phyloP scores from a whole-genome alignment of 2,329 filamentous ascomycete species.

The Neonectria coccinea region DNA sequence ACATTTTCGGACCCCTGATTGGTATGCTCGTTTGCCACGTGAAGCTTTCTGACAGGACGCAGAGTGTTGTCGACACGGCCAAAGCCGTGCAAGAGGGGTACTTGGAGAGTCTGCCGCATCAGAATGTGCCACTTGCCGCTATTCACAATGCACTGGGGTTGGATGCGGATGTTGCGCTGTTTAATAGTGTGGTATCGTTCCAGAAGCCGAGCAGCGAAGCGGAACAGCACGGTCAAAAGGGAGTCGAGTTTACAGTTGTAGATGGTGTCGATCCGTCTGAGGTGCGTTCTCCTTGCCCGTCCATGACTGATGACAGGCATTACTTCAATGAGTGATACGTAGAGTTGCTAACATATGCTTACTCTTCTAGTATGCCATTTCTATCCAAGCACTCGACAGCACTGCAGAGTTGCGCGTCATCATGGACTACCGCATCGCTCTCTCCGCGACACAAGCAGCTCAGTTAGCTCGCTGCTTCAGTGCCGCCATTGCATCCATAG shows the following conservation, averaged over 20 bases:
- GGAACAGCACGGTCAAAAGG: not conserved
- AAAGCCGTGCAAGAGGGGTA: constrained; percentile 16
- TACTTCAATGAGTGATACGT: not conserved
- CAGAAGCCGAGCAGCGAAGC: constrained; percentile 13
- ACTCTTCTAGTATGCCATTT: constrained; percentile 15
- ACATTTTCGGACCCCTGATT: constrained; percentile 19
- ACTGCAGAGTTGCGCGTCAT: constrained; percentile 9
- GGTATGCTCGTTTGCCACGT: constrained; percentile 19
- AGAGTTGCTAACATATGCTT: not conserved
- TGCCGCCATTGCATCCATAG: constrained; percentile 17
- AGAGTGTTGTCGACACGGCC: constrained; percentile 10
- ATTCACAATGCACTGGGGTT: constrained; percentile 17
- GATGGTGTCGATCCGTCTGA: constrained; percentile 25
- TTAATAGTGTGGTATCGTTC: constrained; percentile 22
- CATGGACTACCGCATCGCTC: constrained; percentile 20
- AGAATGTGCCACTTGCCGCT: constrained; percentile 16
- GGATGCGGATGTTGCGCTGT: constrained; percentile 9
- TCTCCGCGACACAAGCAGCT: constrained; percentile 4
- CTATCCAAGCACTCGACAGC: constrained; percentile 21
- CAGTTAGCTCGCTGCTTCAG: constrained; percentile 23
- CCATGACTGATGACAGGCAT: not conserved
- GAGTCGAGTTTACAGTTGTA: constrained; percentile 17
- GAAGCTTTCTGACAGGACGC: constrained; percentile 12
- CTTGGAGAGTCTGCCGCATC: constrained; percentile 11
- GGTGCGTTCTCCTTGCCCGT: not conserved